Percentiles rank a stretch among this genome's conserved stretches.
These are phyloP conservation scores for Bonia amplexicaulis DNA, from an alignment of 176 grass and related monocot species.

Conservation along the genomic window DNA sequence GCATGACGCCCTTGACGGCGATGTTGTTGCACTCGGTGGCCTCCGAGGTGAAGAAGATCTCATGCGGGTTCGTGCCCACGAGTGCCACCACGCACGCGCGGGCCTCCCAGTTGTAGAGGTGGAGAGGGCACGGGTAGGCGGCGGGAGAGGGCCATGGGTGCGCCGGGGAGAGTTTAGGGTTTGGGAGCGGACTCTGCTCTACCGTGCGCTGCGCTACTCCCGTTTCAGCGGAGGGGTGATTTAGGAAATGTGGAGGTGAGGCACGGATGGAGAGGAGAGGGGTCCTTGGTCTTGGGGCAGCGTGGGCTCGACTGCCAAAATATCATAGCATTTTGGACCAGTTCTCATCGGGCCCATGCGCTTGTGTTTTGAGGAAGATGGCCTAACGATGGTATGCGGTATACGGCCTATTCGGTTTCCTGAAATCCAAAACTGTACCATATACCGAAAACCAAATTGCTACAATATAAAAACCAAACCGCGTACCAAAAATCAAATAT, in stretches of 20 bases:
- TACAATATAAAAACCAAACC: too few species aligned
- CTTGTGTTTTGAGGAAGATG: too few species aligned
- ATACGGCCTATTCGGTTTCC: too few species aligned
- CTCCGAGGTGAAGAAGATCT: constrained; percentile 91
- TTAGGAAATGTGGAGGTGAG: constrained; percentile 2
- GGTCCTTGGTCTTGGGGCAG: too few species aligned
- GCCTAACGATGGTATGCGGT: too few species aligned
- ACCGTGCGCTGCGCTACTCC: not conserved
- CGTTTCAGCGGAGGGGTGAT: constrained; percentile 37
- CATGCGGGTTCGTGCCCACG: constrained; percentile 63
- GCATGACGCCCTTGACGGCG: constrained; percentile 87
- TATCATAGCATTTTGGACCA: too few species aligned
- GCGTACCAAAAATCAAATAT: too few species aligned
- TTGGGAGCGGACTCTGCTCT: not conserved
- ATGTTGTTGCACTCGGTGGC: constrained; percentile 96
- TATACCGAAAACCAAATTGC: too few species aligned
- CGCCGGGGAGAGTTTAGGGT: constrained; percentile 1
- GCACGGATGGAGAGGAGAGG: not conserved
- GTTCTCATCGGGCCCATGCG: too few species aligned
- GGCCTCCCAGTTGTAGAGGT: constrained; percentile 78
- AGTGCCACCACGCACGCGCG: constrained; percentile 44
- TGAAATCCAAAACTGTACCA: too few species aligned
- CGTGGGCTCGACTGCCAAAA: too few species aligned
- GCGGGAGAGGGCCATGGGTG: constrained; percentile 45
- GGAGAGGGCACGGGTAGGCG: constrained; percentile 33